Conservation (phyloP, 2,329 filamentous ascomycete genomes). For the Hypoxylon sp. region DNA sequence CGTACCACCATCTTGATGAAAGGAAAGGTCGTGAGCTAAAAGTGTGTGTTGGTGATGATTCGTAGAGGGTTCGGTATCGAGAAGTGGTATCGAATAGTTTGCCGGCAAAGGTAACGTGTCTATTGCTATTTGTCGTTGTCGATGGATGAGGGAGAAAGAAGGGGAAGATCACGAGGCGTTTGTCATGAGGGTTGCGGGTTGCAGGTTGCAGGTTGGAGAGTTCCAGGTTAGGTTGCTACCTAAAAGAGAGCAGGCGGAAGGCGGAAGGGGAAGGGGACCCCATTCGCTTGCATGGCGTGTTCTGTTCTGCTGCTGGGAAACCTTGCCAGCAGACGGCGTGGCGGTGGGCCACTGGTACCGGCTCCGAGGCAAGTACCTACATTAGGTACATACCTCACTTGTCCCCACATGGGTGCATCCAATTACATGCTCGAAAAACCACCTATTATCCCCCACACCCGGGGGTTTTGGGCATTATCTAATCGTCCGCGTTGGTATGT, state of each 20-base stretch:
- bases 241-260: conserved; percentile 22
- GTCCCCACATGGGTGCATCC: too few relatives aligned
- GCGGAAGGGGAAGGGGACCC: background rate
- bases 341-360: conserved; percentile 38
- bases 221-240: conserved; percentile 20
- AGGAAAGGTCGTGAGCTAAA: background rate
- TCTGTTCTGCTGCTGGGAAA: background rate
- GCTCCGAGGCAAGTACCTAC: background rate
- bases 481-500: too few relatives aligned
- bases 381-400: conserved; percentile 2
- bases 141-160: conserved; percentile 18
- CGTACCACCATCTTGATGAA: conserved; percentile 40
- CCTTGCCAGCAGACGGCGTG: conserved; percentile 27
- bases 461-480: conserved; percentile 15
- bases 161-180: conserved; percentile 35
- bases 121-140: conserved; percentile 16
- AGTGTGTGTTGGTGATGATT: conserved; percentile 8
- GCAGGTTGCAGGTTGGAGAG: too few relatives aligned
- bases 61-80: conserved; percentile 1
- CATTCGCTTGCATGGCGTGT: conserved; percentile 20
- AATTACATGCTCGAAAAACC: background rate
- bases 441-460: background rate
- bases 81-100: conserved; percentile 18
- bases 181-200: conserved; percentile 24
- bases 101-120: conserved; percentile 1